Evolutionary conservation across 2,329 filamentous ascomycete species (phyloP).

Genomic region (Sclerotinia nivalis): DNA sequence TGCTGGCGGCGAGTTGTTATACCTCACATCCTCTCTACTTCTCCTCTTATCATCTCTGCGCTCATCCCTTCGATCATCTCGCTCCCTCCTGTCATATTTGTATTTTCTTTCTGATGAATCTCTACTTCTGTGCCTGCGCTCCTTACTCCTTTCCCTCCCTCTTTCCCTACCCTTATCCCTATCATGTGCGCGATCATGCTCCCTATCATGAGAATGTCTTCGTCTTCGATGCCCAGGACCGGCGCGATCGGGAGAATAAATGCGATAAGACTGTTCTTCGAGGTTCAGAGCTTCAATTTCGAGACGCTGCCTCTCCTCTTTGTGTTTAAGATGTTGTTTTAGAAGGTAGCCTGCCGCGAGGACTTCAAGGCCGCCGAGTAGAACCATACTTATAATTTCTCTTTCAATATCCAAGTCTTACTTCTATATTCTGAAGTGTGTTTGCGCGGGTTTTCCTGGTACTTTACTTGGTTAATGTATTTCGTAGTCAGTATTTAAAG

Average conservation of each 20-base stretch:
- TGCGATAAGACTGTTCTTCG: slow-evolving; percentile 26
- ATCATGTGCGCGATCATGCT: background rate
- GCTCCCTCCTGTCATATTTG: slow-evolving; percentile 5
- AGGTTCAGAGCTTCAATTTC: slow-evolving; percentile 34
- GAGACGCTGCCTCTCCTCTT: slow-evolving; percentile 40
- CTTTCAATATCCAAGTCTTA: background rate
- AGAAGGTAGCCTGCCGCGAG: slow-evolving; percentile 40
- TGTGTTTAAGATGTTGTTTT: slow-evolving; percentile 38
- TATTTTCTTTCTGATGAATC: slow-evolving; percentile 18
- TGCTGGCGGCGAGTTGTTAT: slow-evolving; percentile 7
- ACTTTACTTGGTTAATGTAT: background rate
- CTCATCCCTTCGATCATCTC: slow-evolving; percentile 2
- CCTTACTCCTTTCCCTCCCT: slow-evolving; percentile 9
- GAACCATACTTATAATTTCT: slow-evolving; percentile 47
- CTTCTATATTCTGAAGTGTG: background rate
- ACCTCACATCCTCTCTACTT: slow-evolving; percentile 18
- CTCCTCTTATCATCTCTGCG: slow-evolving; percentile 16
- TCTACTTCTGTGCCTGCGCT: slow-evolving; percentile 15
- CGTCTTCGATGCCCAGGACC: slow-evolving; percentile 16
- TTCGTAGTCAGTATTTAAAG: background rate
- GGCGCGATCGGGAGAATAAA: slow-evolving; percentile 22
- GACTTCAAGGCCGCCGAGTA: slow-evolving; percentile 45
- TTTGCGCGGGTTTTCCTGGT: background rate
- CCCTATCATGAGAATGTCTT: slow-evolving; percentile 15
- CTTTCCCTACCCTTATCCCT: background rate